Base-by-base conservation (phyloP, 306 rosid genomes). In the Dicorynia guianensis region DNA sequence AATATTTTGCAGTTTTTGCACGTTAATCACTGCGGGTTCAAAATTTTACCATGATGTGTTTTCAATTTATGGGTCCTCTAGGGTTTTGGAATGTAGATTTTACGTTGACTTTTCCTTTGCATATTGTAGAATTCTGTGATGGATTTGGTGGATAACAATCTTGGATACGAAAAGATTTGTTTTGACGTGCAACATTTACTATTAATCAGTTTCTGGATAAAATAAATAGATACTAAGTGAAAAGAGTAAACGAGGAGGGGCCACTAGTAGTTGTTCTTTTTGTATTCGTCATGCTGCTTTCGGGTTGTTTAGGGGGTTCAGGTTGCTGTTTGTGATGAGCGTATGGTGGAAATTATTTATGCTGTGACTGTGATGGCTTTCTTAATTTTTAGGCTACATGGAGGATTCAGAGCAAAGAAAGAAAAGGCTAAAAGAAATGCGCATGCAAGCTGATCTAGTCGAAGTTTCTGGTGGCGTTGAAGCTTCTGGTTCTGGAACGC, bases 341-440 rank as follows among this genome's bases (percentile, higher is more conserved):
- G 30, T 75, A 46, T 43, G 39, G 44, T 49, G 81, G 42, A 35
- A 49, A 30, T 44, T 49, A 6, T 30, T 30, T 18, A 36, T 30
- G 38, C 66, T 38, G 42, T 81, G 74, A 56, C 0, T 47, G 30
- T 58, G 46, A 55, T 69, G 64, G 19, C 36, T 25, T 12, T 50
- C 67, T 63, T 44, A 12, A n/a, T 84, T 63, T 15, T 63, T 58
- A 84, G 88, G 72, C 54, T 78, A 72, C 69, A 92, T 94, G 97
- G 96, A 92, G 77, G 97, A 90, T 69, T 89, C 93, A 25, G 93
- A 90, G 87, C 87, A 89, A 71, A 82, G 97, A 80, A 92, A 77
- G 79, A 93, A 92, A 72, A 78, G 97, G 44, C 62, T 95, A 30
- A 87, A 66, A 89, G 90, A 92, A 79, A 88, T 92, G 95, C 95